phyloP scores from a whole-genome alignment of 2,329 filamentous ascomycete genomes.

The Stagonosporopsis rhizophila region DNA sequence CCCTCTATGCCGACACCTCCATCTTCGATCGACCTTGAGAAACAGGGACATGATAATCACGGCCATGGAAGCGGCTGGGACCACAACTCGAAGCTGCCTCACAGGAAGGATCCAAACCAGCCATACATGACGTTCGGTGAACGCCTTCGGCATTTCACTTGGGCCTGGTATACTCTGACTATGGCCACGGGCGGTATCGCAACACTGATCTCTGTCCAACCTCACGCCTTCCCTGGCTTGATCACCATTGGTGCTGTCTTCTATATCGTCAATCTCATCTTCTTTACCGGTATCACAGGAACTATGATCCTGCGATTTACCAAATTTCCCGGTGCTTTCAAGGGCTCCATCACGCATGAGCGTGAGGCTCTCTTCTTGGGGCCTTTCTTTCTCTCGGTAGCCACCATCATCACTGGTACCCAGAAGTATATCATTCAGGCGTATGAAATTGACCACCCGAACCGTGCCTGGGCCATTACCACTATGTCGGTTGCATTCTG shows the following conservation, averaged over 20 bases:
- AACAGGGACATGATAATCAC: conserved; percentile 35
- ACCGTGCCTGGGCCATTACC: conserved; percentile 51
- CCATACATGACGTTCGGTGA: conserved; percentile 38
- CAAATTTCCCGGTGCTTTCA: conserved; percentile 54
- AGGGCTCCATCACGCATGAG: conserved; percentile 57
- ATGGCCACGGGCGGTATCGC: conserved; percentile 59
- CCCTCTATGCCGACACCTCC: conserved; percentile 25
- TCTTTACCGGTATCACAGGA: conserved; percentile 49
- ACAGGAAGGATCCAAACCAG: conserved; percentile 44
- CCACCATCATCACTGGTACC: conserved; percentile 54
- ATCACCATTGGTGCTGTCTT: conserved; percentile 60
- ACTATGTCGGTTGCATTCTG: conserved; percentile 53
- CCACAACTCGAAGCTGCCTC: conserved; percentile 36
- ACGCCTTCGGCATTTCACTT: conserved; percentile 53
- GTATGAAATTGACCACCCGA: conserved; percentile 47
- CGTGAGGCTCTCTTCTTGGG: conserved; percentile 60
- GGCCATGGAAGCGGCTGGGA: conserved; percentile 32
- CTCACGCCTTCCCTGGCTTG: conserved; percentile 57
- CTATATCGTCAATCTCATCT: conserved; percentile 59
- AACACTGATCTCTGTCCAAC: conserved; percentile 53
- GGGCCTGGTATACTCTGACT: conserved; percentile 57
- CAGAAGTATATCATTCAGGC: conserved; percentile 47
- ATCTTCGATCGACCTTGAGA: conserved; percentile 38
- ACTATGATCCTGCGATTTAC: conserved; percentile 54
- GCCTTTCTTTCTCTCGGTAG: conserved; percentile 51